These are phyloP conservation scores for Periconia sp. DNA, from an alignment of 2,329 filamentous ascomycete genomes.

Conservation along the genomic window DNA sequence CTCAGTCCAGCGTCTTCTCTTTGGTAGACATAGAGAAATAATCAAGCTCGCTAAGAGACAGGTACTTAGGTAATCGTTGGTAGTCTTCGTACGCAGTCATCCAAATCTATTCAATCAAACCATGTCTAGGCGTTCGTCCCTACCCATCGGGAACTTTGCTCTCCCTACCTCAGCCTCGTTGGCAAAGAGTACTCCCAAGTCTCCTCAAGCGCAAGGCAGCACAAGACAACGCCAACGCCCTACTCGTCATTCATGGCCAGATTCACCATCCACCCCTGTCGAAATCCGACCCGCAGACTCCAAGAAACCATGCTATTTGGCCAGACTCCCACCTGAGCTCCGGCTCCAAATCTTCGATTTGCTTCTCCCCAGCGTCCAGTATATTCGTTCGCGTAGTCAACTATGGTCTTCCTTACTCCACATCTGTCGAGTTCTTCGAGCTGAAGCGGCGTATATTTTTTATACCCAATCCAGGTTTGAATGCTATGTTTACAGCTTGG, in stretches of 20 bases:
- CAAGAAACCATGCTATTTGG: slow-evolving; percentile 19
- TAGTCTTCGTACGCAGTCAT: too few species aligned
- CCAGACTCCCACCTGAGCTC: slow-evolving; percentile 29
- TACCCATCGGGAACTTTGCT: too few species aligned
- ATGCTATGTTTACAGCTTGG: slow-evolving; percentile 19
- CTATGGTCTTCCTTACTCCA: slow-evolving; percentile 22
- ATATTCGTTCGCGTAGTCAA: slow-evolving; percentile 5
- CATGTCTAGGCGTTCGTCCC: too few species aligned
- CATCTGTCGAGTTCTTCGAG: slow-evolving; percentile 30
- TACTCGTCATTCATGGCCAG: not conserved
- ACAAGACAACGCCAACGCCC: not conserved
- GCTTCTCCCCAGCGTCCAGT: slow-evolving; percentile 6
- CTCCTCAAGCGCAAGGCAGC: not conserved
- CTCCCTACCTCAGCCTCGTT: slow-evolving; percentile 2
- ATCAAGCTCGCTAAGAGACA: too few species aligned
- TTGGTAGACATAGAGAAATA: too few species aligned
- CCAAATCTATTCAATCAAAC: not conserved
- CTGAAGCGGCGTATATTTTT: slow-evolving; percentile 35
- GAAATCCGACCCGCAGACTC: slow-evolving; percentile 17
- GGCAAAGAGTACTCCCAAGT: slow-evolving; percentile 2
- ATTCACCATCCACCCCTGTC: not conserved
- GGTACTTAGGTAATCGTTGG: too few species aligned
- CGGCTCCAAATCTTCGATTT: slow-evolving; percentile 22
- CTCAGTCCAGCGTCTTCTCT: too few species aligned
- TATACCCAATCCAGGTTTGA: slow-evolving; percentile 26